Percentiles rank a stretch among this genome's conserved stretches.
These are phyloP conservation scores for Malus hybrid DNA, from an alignment of 331 rosid genomes.

Conservation along the genomic window DNA sequence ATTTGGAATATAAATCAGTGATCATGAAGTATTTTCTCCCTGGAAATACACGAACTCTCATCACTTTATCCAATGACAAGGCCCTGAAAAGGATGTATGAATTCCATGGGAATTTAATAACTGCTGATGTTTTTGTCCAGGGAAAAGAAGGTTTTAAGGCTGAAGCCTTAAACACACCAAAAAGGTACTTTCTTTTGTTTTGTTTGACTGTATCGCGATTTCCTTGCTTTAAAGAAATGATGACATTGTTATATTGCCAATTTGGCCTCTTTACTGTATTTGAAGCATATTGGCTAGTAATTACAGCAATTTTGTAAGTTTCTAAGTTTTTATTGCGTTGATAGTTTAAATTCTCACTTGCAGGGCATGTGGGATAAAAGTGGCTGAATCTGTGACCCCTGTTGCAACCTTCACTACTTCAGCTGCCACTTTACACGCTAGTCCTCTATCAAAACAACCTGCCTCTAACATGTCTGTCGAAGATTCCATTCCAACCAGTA, in stretches of 20 bases:
- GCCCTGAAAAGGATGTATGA: constrained; percentile 50
- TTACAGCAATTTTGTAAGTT: not conserved
- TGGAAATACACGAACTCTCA: constrained; percentile 39
- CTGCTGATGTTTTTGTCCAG: constrained; percentile 39
- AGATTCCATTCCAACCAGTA: constrained; percentile 16
- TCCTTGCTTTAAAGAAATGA: constrained; percentile 8
- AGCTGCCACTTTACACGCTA: constrained; percentile 2
- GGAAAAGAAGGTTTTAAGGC: constrained; percentile 29
- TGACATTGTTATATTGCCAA: not conserved
- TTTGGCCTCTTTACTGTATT: not conserved
- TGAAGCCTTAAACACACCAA: constrained; percentile 19
- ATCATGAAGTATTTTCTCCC: constrained; percentile 52
- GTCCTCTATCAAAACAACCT: constrained; percentile 4
- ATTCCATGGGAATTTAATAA: constrained; percentile 33
- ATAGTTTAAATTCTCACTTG: constrained; percentile 14
- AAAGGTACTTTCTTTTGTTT: constrained; percentile 24
- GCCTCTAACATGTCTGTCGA: constrained; percentile 7
- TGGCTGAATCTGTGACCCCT: constrained; percentile 31
- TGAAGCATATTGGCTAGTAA: not conserved
- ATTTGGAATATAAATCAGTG: constrained; percentile 31
- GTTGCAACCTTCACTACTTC: constrained; percentile 1
- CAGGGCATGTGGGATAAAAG: constrained; percentile 33
- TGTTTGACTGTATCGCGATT: not conserved
- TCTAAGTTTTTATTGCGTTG: not conserved
- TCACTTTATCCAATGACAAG: constrained; percentile 39